Evolutionary conservation across 805 yeast genomes (phyloP).

Genomic region (Nakazawaea wyomingensis): DNA sequence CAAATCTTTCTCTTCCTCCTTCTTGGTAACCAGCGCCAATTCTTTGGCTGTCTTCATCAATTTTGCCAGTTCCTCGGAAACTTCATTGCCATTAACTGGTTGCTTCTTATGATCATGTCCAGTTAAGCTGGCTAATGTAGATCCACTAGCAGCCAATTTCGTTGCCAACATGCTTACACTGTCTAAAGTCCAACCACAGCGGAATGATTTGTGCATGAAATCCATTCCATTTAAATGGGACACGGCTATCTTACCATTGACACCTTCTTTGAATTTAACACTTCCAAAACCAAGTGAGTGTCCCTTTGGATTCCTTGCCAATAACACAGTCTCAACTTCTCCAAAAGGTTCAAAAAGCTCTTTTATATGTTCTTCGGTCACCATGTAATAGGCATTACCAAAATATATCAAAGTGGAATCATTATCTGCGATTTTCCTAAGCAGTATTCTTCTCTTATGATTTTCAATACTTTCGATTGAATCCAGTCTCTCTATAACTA

Average conservation of each 20-base stretch:
- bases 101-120: not conserved
- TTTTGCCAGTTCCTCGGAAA: not conserved
- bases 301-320: not conserved
- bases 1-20: not conserved
- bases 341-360: not conserved
- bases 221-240: not conserved
- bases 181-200: slow-evolving; percentile 1
- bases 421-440: not conserved
- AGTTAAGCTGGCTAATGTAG: not conserved
- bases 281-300: not conserved
- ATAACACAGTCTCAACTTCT: not conserved
- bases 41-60: not conserved
- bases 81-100: no score
- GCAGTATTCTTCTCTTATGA: not conserved
- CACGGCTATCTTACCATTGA: not conserved
- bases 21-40: not conserved
- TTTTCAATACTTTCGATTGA: not conserved
- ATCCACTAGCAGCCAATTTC: not conserved
- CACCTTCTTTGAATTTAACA: not conserved
- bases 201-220: not conserved
- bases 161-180: not conserved
- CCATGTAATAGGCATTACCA: not conserved
- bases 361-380: not conserved
- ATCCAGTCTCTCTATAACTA: not conserved
- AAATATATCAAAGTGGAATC: not conserved